These are phyloP conservation scores for Paulownia fortunei DNA, from an alignment of 257 asterid species.

Conservation along the genomic window DNA sequence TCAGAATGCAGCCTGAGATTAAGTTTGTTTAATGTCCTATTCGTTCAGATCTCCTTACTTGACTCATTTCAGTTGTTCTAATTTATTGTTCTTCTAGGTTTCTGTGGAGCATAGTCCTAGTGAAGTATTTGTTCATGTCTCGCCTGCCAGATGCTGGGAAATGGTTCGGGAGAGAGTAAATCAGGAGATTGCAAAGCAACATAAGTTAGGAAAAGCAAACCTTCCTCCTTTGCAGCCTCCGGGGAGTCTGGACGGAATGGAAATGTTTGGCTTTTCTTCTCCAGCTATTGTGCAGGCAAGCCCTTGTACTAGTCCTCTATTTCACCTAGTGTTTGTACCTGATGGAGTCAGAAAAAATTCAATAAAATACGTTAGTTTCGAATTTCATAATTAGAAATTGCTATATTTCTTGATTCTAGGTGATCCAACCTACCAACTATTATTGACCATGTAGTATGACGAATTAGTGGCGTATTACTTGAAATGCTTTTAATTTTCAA, in stretches of 20 bases:
- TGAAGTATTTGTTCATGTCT: conserved; percentile 77
- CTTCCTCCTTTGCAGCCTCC: conserved; percentile 99
- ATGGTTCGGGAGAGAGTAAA: conserved; percentile 92
- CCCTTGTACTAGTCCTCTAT: not conserved
- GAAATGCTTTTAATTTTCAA: not conserved
- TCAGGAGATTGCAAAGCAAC: conserved; percentile 81
- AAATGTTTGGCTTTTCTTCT: conserved; percentile 95
- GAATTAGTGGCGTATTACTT: not conserved
- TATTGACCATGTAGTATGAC: not conserved
- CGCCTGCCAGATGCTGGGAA: conserved; percentile 95
- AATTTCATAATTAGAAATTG: not conserved
- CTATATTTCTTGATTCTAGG: not conserved
- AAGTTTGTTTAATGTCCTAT: not conserved
- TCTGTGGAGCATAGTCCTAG: conserved; percentile 71
- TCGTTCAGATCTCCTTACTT: not conserved
- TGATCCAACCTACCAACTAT: not conserved
- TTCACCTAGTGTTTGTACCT: not conserved
- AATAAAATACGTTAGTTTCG: not conserved
- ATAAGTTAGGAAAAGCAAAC: conserved; percentile 68
- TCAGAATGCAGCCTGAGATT: conserved; percentile 21
- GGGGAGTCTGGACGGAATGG: conserved; percentile 95
- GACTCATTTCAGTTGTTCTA: not conserved
- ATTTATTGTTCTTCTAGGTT: conserved; percentile 53
- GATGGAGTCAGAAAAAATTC: not conserved
- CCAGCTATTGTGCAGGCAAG: conserved; percentile 90